Evolutionary conservation across 2,329 filamentous ascomycete genomes (phyloP), one percentile per base, ranked within the genome.

Genomic region (Fusarium penzigii): DNA sequence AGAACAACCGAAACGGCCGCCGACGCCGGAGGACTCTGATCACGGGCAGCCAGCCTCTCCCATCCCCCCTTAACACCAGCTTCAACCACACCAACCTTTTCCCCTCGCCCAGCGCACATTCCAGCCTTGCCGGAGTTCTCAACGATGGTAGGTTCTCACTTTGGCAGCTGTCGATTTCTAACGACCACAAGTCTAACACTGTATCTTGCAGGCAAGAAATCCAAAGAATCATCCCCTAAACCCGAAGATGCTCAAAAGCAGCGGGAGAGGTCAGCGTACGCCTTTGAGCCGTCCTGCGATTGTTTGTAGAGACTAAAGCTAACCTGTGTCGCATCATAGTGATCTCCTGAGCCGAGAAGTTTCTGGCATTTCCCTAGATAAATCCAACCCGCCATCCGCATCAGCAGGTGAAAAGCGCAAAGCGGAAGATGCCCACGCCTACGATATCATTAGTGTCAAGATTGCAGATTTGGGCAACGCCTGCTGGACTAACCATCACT

Each of bases 401-500:
- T 75, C 76, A 29, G 65, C 73, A 3, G 80, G 83, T 48, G 86
- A 90, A 65, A 88, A 89, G 72, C 82, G 75, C 63, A 77, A 80
- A 64, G 77, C 78, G 58, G 84, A 86, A 61, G 82, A 90, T 58
- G 75, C 74, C 52, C 69, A 78, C 67, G 66, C 74, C 63, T 65
- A 78, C 62, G 89, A 92, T 58, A 88, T 92, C 59, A 97, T 99
- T 65, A 97, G 93, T 34, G 94, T 99, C 72, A 99, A 99, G 78
- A 99, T 99, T 76, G 94, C 94, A 40, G 94, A 99, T 78, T 79
- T 99, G 50, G 94, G 94, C 54, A 99, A 99, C 70, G 94, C 94
- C 17, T 99, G 94, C 77, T 99, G 94, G 94, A 92, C 96, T 29
- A 92, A 92, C 60, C 94, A 99, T 70, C 94, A 99, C 74, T 99